These are phyloP conservation scores for Cucurbita maxima DNA, from an alignment of 306 rosid genomes.

Conservation along the genomic window DNA sequence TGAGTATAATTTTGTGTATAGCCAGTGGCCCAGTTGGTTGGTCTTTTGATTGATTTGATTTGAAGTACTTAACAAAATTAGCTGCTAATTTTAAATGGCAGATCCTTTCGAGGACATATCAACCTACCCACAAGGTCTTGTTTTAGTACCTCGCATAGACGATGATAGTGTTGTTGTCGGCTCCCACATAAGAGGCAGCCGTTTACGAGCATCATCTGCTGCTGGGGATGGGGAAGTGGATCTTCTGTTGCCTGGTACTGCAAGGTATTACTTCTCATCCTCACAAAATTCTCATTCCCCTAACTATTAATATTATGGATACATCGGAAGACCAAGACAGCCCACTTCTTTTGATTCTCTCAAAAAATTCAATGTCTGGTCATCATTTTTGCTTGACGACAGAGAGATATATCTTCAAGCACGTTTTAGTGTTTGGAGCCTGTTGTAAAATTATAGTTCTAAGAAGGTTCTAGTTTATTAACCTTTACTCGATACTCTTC, in stretches of 20 bases:
- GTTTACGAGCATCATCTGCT: constrained; percentile 82
- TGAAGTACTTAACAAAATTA: background rate
- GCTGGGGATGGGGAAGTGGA: constrained; percentile 93
- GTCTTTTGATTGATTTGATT: background rate
- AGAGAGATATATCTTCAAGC: background rate
- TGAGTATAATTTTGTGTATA: background rate
- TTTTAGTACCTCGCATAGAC: constrained; percentile 77
- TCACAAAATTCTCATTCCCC: constrained; percentile 4
- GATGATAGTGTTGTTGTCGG: constrained; percentile 71
- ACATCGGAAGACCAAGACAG: background rate
- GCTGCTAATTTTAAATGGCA: constrained; percentile 24
- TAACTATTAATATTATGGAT: background rate
- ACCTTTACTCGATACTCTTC: background rate
- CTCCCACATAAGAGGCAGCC: constrained; percentile 83
- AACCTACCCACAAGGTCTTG: constrained; percentile 86
- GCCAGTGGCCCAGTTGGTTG: background rate
- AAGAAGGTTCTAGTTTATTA: background rate
- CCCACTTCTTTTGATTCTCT: background rate
- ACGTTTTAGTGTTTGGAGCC: background rate
- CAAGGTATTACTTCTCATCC: constrained; percentile 63
- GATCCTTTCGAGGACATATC: constrained; percentile 71
- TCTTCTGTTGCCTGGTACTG: constrained; percentile 94
- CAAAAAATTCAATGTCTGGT: background rate
- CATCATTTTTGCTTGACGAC: background rate
- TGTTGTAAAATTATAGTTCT: no score